Evolutionary conservation across 768 basidiomycete species (phyloP), one percentile per base, ranked within the genome.

Genomic region (Tylopilus plumbeoviolaceoides): DNA sequence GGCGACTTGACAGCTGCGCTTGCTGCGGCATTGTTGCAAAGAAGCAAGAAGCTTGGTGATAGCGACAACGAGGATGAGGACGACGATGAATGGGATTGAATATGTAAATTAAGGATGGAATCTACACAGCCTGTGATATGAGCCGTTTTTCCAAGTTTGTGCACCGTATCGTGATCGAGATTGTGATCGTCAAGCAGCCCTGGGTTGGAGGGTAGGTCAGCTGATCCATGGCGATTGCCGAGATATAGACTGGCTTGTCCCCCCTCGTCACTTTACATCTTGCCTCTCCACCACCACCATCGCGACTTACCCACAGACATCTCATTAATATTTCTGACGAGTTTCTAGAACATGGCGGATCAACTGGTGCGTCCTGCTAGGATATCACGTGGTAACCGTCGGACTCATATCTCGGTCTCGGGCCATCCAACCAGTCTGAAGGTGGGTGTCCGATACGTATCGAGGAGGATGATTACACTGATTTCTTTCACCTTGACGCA

Each of bases 21-120:
- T 43, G 94, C 92, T 6, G 87, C 83, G 45, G 93, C 93, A 1
- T 70, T 98, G 56, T 72, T 85, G 60, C 82, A 87, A 66, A 73
- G 94, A 59, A 95, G 90, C 66, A 91, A 89, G 73, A 86, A 89
- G 63, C 72, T 95, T 59, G 92, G 89, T 2, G 91, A 93, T 59
- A 89, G 87, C 61, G 88, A 90, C 59, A 86, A 88, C 46, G 86
- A 87, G 20, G 87, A 88, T 5, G 85, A 85, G 0, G 85, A 87
- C 21, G 83, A 85, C 31, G 85, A 85, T 39, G 84, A 83, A 53
- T 87, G 87, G 65, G 75, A 77, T 53, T 73, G 63, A 53, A 36
- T 57, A 53, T 31, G 23, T 25, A 39, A 21, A 51, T 44, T 45
- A 4, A 7, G 28, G 28, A 30, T 41, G 51, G 40, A 59, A 43